Evolutionary conservation across 306 rosid species (phyloP).

Genomic region (Gastrolobium villosum): DNA sequence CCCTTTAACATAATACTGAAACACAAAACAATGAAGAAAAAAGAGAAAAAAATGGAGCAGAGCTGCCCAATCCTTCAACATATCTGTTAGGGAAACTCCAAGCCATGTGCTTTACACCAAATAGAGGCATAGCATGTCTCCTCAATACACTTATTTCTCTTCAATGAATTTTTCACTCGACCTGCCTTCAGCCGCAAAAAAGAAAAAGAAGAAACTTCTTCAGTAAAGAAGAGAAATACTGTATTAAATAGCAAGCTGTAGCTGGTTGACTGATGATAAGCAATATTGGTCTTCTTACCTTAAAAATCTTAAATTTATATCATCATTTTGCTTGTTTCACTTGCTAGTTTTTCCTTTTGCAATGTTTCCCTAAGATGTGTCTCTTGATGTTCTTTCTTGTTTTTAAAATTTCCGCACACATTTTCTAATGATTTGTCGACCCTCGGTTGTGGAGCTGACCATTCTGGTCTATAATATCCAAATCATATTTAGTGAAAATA

Average conservation of each 20-base stretch:
- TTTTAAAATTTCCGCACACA: constrained; percentile 28
- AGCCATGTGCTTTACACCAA: not conserved
- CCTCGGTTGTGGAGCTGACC: constrained; percentile 4
- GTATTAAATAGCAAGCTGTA: not conserved
- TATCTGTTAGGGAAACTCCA: not conserved
- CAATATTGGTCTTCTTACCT: not conserved
- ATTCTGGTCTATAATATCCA: not conserved
- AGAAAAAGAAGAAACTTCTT: not conserved
- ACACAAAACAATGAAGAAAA: constrained; percentile 6
- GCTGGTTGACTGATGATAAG: constrained; percentile 10
- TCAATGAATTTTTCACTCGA: not conserved
- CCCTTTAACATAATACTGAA: not conserved
- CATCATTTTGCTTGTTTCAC: constrained; percentile 20
- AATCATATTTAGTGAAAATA: constrained; percentile 25
- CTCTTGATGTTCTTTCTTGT: not conserved
- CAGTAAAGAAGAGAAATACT: not conserved
- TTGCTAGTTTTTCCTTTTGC: not conserved
- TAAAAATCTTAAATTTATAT: constrained; percentile 1
- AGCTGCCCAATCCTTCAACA: not conserved
- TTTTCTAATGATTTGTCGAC: constrained; percentile 1
- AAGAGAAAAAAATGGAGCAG: not conserved
- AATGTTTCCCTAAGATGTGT: not conserved
- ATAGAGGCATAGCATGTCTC: not conserved
- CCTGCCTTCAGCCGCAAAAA: not conserved
- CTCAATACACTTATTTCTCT: constrained; percentile 3